Percentiles rank a stretch among this genome's conserved stretches.
Evolutionary conservation across 805 yeast genomes (phyloP).

Genomic region (Yamadazyma philogaea): DNA sequence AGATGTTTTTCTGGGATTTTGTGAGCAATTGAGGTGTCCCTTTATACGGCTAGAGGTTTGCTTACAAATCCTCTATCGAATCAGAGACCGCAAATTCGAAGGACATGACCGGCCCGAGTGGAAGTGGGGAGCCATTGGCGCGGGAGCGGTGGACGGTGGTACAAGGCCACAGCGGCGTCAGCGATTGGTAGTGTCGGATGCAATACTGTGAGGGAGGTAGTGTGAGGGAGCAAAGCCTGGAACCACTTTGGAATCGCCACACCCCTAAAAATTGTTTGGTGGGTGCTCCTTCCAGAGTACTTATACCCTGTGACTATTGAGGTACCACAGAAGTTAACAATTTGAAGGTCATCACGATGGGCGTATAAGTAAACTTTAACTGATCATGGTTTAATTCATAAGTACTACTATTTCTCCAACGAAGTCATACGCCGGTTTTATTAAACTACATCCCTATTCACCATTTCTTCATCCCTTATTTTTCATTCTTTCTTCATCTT

Average conservation of each 20-base stretch:
- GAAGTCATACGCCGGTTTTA: too few species aligned
- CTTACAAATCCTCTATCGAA: slow-evolving; percentile 2
- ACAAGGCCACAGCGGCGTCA: too few species aligned
- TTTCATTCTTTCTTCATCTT: not conserved
- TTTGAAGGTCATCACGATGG: too few species aligned
- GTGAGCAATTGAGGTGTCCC: slow-evolving; percentile 2
- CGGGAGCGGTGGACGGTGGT: not conserved
- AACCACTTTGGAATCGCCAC: too few species aligned
- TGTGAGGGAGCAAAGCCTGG: too few species aligned
- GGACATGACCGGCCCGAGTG: not conserved
- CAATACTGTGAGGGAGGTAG: too few species aligned
- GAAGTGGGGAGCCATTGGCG: not conserved
- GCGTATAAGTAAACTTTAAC: too few species aligned
- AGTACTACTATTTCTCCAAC: too few species aligned
- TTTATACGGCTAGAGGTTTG: not conserved
- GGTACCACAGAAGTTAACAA: not conserved
- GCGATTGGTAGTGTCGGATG: too few species aligned
- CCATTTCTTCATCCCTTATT: too few species aligned
- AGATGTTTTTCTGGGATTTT: not conserved
- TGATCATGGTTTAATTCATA: too few species aligned
- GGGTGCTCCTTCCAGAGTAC: not conserved
- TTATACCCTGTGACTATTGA: slow-evolving; percentile 2
- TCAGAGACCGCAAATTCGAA: not conserved
- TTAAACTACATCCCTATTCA: not conserved
- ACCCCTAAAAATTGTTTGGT: too few species aligned